Conservation (phyloP, 2,329 filamentous ascomycete species). For the Madurella fahalii region DNA sequence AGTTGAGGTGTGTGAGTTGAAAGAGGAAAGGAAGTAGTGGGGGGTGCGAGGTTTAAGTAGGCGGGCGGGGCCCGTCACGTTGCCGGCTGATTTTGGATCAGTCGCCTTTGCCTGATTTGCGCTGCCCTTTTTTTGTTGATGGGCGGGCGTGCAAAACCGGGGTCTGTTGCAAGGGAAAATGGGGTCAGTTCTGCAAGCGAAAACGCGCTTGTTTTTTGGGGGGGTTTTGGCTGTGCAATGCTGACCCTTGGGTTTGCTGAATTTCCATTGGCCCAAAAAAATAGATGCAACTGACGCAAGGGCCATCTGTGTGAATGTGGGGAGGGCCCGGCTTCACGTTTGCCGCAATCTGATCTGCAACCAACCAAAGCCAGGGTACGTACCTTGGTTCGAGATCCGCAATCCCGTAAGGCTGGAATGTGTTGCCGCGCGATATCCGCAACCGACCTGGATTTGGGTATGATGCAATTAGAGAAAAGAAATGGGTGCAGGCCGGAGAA, state of each 20-base stretch:
- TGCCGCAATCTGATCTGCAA: constrained; percentile 7
- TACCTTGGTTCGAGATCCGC: constrained; percentile 17
- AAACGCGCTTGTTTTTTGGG: constrained; percentile 25
- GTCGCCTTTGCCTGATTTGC: constrained; percentile 21
- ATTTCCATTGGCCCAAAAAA: constrained; percentile 31
- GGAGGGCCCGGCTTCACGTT: not conserved
- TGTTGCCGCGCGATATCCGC: not conserved
- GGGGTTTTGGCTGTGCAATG: constrained; percentile 19
- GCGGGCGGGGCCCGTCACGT: constrained; percentile 26
- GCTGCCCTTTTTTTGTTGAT: constrained; percentile 23
- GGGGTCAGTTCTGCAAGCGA: constrained; percentile 25
- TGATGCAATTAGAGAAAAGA: not conserved
- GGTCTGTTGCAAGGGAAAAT: constrained; percentile 28
- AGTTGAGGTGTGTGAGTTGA: constrained; percentile 34
- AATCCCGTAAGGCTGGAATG: constrained; percentile 10
- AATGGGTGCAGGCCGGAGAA: not conserved
- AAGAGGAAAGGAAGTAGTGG: constrained; percentile 39
- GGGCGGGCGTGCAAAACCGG: constrained; percentile 24
- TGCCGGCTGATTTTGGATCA: constrained; percentile 34
- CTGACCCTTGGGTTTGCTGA: constrained; percentile 9
- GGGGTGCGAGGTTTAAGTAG: constrained; percentile 42
- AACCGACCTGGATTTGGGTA: not conserved
- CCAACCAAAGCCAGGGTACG: constrained; percentile 19
- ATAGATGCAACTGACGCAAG: constrained; percentile 18
- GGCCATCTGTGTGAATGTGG: constrained; percentile 19